Conservation (phyloP, 306 rosid genomes). For the Gastrolobium bilobum region DNA sequence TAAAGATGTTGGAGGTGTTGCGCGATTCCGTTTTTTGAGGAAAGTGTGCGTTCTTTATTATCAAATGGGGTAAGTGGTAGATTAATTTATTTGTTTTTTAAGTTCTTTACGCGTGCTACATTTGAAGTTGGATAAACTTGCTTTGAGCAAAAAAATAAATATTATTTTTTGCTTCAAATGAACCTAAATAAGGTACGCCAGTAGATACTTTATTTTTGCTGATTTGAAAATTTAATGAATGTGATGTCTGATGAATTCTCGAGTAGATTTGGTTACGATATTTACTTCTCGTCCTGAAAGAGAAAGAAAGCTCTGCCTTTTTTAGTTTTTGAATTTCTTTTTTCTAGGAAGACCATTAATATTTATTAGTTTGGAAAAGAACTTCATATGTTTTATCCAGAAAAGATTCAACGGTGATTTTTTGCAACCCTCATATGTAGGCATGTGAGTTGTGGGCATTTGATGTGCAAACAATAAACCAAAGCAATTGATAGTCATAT, state of each 20-base stretch:
- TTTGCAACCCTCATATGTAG: not conserved
- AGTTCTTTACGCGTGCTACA: not conserved
- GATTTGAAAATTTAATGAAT: slow-evolving; percentile 3
- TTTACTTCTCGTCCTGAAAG: not conserved
- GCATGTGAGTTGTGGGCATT: slow-evolving; percentile 25
- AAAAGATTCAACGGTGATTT: not conserved
- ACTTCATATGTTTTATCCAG: not conserved
- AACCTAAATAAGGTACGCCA: slow-evolving; percentile 4
- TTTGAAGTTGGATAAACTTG: slow-evolving; percentile 32
- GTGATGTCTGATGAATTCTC: not conserved
- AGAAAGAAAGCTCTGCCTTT: not conserved
- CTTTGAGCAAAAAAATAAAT: not conserved
- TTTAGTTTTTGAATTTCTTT: not conserved
- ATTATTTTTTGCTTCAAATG: slow-evolving; percentile 11
- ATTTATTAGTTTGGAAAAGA: slow-evolving; percentile 10
- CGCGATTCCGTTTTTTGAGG: not conserved
- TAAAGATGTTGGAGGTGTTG: slow-evolving; percentile 17
- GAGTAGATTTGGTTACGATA: not conserved
- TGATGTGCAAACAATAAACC: slow-evolving; percentile 14
- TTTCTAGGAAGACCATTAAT: not conserved
- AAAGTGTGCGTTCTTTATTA: not conserved
- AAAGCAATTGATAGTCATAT: not conserved
- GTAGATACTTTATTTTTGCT: not conserved
- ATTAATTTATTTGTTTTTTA: slow-evolving; percentile 3
- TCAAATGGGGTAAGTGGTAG: slow-evolving; percentile 33